Conservation (phyloP, 2,329 filamentous ascomycete species). For the Apiospora koreana region DNA sequence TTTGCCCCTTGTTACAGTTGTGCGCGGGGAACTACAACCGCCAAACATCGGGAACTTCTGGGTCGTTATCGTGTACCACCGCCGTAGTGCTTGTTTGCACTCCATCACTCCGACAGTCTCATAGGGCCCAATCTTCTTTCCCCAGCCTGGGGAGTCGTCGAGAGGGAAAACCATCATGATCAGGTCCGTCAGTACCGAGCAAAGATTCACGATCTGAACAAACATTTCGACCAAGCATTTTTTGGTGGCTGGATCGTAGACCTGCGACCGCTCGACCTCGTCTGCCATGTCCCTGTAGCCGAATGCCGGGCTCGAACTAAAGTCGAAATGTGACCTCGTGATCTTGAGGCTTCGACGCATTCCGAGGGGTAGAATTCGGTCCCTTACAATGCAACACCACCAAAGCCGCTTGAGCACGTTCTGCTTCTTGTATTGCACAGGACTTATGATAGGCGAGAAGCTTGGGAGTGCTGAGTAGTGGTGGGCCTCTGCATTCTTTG, state of each 20-base stretch:
- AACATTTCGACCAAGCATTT: constrained; percentile 44
- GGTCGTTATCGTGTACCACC: constrained; percentile 42
- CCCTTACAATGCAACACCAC: constrained; percentile 57
- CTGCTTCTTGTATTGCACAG: constrained; percentile 37
- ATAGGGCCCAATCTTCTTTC: constrained; percentile 33
- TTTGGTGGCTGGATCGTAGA: constrained; percentile 49
- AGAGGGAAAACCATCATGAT: constrained; percentile 46
- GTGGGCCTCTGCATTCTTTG: constrained; percentile 45
- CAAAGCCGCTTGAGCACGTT: constrained; percentile 50
- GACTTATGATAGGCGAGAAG: constrained; percentile 29
- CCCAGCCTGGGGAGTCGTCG: constrained; percentile 43
- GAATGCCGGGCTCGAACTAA: constrained; percentile 38
- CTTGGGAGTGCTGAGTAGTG: constrained; percentile 39
- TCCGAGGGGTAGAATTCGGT: constrained; percentile 50
- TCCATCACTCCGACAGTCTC: constrained; percentile 34
- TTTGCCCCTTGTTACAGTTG: constrained; percentile 25
- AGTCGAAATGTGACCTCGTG: constrained; percentile 46
- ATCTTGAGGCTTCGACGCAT: constrained; percentile 53
- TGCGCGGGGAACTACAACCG: constrained; percentile 29
- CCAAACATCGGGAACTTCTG: constrained; percentile 41
- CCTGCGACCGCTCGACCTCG: constrained; percentile 45
- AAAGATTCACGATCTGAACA: constrained; percentile 47
- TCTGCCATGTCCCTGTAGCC: constrained; percentile 45
- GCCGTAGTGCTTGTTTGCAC: constrained; percentile 37
- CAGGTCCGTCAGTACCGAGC: constrained; percentile 48